These are phyloP conservation scores for Citrus hindsii DNA, from an alignment of 345 rosid species.

Conservation along the genomic window DNA sequence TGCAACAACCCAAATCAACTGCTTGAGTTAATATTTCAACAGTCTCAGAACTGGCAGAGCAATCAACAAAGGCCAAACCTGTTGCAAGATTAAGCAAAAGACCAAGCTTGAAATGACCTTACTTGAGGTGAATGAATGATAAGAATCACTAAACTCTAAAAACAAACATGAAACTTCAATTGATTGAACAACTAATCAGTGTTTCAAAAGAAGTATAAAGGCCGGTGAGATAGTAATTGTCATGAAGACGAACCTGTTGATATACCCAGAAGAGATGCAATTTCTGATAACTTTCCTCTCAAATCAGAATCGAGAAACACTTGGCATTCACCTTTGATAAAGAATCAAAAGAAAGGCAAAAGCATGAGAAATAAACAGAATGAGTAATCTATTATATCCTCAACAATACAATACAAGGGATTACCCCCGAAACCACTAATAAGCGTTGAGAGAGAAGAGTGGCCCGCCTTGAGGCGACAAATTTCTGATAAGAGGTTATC, in stretches of 20 bases:
- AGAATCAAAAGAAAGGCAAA: constrained; percentile 2
- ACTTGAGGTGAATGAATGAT: neutral
- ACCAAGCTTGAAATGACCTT: neutral
- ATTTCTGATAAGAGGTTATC: constrained; percentile 53
- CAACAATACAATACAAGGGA: neutral
- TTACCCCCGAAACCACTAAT: constrained; percentile 39
- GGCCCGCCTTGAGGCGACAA: constrained; percentile 55
- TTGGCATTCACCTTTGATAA: constrained; percentile 33
- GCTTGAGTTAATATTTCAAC: constrained; percentile 45
- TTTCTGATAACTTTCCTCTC: constrained; percentile 33
- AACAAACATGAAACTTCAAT: neutral
- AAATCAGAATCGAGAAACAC: constrained; percentile 39
- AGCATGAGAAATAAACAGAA: neutral
- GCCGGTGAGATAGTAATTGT: neutral
- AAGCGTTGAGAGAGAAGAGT: constrained; percentile 47
- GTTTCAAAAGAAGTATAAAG: neutral
- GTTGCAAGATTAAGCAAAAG: constrained; percentile 15
- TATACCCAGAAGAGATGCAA: constrained; percentile 56
- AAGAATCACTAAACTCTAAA: neutral
- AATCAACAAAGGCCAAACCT: constrained; percentile 84
- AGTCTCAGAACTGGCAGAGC: constrained; percentile 78
- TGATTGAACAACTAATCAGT: neutral
- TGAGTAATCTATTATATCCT: neutral
- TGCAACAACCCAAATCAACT: constrained; percentile 67
- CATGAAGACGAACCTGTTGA: constrained; percentile 54